Evolutionary conservation across 2,329 filamentous ascomycete species (phyloP).

Genomic region (Lasiodiplodia sp.): DNA sequence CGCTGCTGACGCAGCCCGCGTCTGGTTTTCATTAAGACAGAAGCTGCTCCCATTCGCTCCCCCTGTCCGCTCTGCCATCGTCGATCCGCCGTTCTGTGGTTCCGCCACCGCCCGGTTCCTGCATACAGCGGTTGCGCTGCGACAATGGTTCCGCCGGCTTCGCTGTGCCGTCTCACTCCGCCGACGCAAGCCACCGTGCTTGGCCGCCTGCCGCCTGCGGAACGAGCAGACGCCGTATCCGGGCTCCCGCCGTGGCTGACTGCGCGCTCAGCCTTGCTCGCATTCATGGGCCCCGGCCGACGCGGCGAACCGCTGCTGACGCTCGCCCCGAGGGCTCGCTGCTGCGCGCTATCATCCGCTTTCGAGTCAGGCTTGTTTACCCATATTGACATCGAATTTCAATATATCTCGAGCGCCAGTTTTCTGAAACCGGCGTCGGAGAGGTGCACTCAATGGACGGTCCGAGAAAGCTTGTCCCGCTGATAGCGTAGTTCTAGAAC

Average conservation of each 20-base stretch:
- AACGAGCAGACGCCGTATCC: slow-evolving; percentile 8
- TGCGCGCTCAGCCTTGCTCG: slow-evolving; percentile 19
- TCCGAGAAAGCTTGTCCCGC: slow-evolving; percentile 20
- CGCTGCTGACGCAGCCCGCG: slow-evolving; percentile 23
- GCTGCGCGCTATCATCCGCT: background rate
- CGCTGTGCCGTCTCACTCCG: slow-evolving; percentile 11
- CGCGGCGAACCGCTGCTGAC: background rate
- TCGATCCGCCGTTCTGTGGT: background rate
- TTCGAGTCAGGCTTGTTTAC: slow-evolving; percentile 12
- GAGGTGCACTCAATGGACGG: slow-evolving; percentile 10
- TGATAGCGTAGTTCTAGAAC: slow-evolving; percentile 27
- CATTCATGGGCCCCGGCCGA: background rate
- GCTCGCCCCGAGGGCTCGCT: background rate
- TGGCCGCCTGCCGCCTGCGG: background rate
- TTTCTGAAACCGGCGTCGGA: slow-evolving; percentile 25
- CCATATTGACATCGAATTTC: slow-evolving; percentile 10
- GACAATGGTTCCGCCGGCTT: slow-evolving; percentile 4
- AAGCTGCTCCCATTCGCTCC: slow-evolving; percentile 3
- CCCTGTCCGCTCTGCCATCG: slow-evolving; percentile 4
- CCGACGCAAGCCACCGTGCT: slow-evolving; percentile 5
- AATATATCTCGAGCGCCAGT: slow-evolving; percentile 14
- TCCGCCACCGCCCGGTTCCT: slow-evolving; percentile 10
- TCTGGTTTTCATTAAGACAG: slow-evolving; percentile 22
- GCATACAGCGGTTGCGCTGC: slow-evolving; percentile 5
- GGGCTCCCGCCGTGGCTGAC: background rate